Conservation (phyloP, 352 stramenopile species). For the Phytophthora multivora region DNA sequence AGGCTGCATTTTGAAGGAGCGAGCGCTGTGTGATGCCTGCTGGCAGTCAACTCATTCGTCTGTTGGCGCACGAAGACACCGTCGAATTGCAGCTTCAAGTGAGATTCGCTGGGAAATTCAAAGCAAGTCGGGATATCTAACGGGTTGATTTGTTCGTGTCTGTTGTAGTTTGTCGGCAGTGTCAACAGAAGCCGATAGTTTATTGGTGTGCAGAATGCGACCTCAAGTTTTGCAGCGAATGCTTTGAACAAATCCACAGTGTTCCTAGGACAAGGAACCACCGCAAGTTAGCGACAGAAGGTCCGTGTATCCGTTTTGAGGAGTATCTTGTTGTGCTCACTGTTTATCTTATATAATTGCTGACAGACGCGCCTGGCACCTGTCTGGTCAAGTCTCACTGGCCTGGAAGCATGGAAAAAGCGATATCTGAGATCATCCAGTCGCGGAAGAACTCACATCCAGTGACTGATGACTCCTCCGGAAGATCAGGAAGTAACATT, state of each 20-base stretch:
- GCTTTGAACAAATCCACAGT: slow-evolving; percentile 55
- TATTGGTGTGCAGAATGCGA: slow-evolving; percentile 71
- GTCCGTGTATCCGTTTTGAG: slow-evolving; percentile 13
- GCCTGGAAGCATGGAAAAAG: slow-evolving; percentile 47
- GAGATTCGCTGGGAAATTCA: slow-evolving; percentile 6
- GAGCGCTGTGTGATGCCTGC: slow-evolving; percentile 28
- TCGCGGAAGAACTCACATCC: slow-evolving; percentile 6
- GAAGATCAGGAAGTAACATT: background rate
- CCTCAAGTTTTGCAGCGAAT: slow-evolving; percentile 65
- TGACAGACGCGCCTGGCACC: slow-evolving; percentile 45
- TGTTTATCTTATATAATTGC: slow-evolving; percentile 1
- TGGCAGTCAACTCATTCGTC: slow-evolving; percentile 29
- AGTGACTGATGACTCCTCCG: background rate
- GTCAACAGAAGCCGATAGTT: slow-evolving; percentile 43
- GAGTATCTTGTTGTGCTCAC: background rate
- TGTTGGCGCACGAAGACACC: slow-evolving; percentile 22
- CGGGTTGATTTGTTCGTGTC: background rate
- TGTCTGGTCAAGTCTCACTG: slow-evolving; percentile 49
- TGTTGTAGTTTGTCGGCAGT: slow-evolving; percentile 67
- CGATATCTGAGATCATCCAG: slow-evolving; percentile 46
- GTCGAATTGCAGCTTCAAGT: slow-evolving; percentile 34
- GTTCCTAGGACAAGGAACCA: slow-evolving; percentile 39
- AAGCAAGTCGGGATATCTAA: background rate
- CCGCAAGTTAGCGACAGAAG: slow-evolving; percentile 47
- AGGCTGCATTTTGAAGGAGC: slow-evolving; percentile 12